Conservation (phyloP, 1,139 yeast genomes). For the Arxiozyma heterogenica region DNA sequence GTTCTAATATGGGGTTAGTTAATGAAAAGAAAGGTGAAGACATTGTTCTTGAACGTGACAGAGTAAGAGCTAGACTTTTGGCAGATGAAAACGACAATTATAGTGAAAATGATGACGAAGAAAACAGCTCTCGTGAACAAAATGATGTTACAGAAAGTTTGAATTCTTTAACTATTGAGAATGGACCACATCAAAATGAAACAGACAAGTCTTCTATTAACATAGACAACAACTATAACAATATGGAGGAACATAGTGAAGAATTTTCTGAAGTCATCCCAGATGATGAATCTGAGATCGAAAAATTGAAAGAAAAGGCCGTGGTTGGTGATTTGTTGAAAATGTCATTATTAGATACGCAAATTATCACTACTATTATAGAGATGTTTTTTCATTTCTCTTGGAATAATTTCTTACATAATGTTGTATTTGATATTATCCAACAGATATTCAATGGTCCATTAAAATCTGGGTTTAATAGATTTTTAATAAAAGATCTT, state of each 20-base stretch:
- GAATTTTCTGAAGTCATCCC: slow-evolving; percentile 19
- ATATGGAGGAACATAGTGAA: slow-evolving; percentile 7
- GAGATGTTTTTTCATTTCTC: slow-evolving; percentile 89
- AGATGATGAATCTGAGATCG: slow-evolving; percentile 23
- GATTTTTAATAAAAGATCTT: slow-evolving; percentile 75
- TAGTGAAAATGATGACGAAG: not conserved
- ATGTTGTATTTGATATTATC: slow-evolving; percentile 93
- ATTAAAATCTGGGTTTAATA: slow-evolving; percentile 80
- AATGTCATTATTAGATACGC: slow-evolving; percentile 74
- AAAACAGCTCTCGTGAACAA: not conserved
- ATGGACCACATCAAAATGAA: slow-evolving; percentile 7
- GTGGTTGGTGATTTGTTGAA: slow-evolving; percentile 87
- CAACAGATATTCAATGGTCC: slow-evolving; percentile 95
- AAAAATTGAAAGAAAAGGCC: slow-evolving; percentile 43
- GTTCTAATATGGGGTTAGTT: slow-evolving; percentile 89
- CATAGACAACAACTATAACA: slow-evolving; percentile 9
- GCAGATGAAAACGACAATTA: not conserved
- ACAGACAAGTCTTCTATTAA: slow-evolving; percentile 5
- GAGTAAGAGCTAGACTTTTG: slow-evolving; percentile 37
- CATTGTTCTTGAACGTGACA: slow-evolving; percentile 70
- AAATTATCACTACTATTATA: slow-evolving; percentile 66
- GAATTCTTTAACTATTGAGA: slow-evolving; percentile 13
- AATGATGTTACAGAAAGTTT: slow-evolving; percentile 10
- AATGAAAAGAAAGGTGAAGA: slow-evolving; percentile 78
- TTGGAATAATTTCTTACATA: slow-evolving; percentile 95